Evolutionary conservation across 176 grass and related monocot genomes (phyloP).

Genomic region (Oryza longistaminata): DNA sequence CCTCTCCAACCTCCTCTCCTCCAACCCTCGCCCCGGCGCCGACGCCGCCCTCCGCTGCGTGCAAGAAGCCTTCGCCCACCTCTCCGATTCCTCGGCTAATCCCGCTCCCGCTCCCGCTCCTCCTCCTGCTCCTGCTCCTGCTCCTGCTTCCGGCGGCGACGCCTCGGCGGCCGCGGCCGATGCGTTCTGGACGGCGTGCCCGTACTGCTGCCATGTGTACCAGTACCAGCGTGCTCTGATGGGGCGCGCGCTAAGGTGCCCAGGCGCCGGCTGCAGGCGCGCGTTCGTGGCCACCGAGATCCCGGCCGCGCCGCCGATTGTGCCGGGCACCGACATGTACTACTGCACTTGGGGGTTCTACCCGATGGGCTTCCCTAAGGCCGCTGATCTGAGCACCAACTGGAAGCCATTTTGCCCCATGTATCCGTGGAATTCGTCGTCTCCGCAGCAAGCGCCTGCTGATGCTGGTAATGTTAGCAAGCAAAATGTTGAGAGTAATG

Average conservation of each 20-base stretch:
- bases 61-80: conserved; percentile 63
- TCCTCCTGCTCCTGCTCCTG: not conserved
- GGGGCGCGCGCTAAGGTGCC: conserved; percentile 72
- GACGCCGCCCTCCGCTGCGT: conserved; percentile 65
- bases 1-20: conserved; percentile 67
- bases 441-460: conserved; percentile 39
- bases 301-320: conserved; percentile 63
- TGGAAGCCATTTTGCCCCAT: conserved; percentile 84
- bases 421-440: conserved; percentile 41
- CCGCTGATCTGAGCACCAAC: conserved; percentile 59
- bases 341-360: conserved; percentile 92
- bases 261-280: conserved; percentile 58
- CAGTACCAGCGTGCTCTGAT: conserved; percentile 61
- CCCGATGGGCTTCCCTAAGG: conserved; percentile 76
- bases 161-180: conserved; percentile 27
- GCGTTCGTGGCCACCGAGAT: conserved; percentile 71
- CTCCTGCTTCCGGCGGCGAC: conserved; percentile 25
- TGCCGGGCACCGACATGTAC: conserved; percentile 87
- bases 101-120: not conserved
- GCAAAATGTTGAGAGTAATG: conserved; percentile 28
- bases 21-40: conserved; percentile 58
- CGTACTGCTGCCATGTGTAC: conserved; percentile 79
- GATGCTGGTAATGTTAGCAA: conserved; percentile 18
- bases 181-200: conserved; percentile 88
- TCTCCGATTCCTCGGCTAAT: conserved; percentile 45